Conservation (phyloP, 2,329 filamentous ascomycete species). For the Ophiostoma tasmaniense region DNA sequence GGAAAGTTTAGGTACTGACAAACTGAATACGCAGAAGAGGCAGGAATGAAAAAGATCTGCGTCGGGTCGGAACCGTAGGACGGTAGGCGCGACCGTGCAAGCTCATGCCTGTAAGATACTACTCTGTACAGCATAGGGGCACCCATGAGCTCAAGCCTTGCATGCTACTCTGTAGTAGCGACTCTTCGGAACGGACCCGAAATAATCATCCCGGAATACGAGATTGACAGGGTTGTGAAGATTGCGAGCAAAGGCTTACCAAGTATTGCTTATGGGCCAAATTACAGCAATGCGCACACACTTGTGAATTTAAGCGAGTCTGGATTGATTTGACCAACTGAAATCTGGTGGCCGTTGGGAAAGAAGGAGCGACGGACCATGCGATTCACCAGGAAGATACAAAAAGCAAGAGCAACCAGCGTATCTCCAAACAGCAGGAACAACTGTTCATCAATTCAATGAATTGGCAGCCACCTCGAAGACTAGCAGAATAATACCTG, state of each 20-base stretch:
- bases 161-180: not conserved
- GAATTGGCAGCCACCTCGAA: not conserved
- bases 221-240: not conserved
- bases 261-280: not conserved
- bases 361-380: not conserved
- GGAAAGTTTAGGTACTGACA: not conserved
- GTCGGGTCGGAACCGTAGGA: not conserved
- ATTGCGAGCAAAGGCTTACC: not conserved
- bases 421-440: not conserved
- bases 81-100: not conserved
- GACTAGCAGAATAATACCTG: not conserved
- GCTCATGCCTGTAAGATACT: not conserved
- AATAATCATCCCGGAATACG: not conserved
- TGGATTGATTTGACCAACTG: no score
- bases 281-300: not conserved
- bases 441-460: not conserved
- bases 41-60: not conserved
- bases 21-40: not conserved
- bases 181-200: not conserved
- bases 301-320: no score
- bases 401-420: not conserved
- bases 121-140: not conserved
- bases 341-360: no score
- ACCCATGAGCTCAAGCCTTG: not conserved
- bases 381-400: not conserved